Base-by-base conservation (phyloP, 306 rosid species). In the Alnus glutinosa region DNA sequence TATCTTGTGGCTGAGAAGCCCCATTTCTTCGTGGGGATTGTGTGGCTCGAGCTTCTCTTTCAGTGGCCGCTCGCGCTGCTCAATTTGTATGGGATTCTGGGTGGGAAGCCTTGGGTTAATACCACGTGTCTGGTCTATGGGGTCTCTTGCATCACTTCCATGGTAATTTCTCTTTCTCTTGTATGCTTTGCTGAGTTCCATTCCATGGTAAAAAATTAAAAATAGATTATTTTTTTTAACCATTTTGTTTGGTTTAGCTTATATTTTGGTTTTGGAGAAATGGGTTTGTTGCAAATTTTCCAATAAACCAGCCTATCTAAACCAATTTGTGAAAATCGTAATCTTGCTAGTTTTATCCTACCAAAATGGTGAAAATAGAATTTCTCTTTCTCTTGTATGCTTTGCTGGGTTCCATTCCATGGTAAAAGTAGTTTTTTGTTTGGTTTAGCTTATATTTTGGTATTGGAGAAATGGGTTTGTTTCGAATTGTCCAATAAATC, bases 41-140 rank as follows among this genome's bases (percentile, higher is more conserved):
- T 89, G 71, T 92, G 92, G 95, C 82, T 85, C 9, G 93, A 92
- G 85, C 87, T 92, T 36, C 73, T 92, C 68, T 87, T 92, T 57
- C 95, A 91, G 82, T 94, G 97, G 97, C 97, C 95, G 1, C 89
- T 92, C 15, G 39, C 77, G 3, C 86, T 94, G 8, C 75, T 84
- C 84, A 92, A 82, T 72, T 55, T 94, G 71, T 91, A 89, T 77
- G 97, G 75, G 5, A 82, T 88, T 34, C 67, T 88, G 50, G 79
- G 83, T 49, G 63, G 86, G 55, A 91, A 91, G 78, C 72, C 86
- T 73, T 94, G 97, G 97, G 86, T 84, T 82, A 87, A 78, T 39
- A 91, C 95, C 84, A 87, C 97, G 62, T 94, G 97, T 81, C 85
- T 91, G 93, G 81, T 92, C 78, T 85, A 83, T 76, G 97, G 91